These are phyloP conservation scores for Mrakia hoshinonis DNA, from an alignment of 768 basidiomycete species.

Conservation along the genomic window DNA sequence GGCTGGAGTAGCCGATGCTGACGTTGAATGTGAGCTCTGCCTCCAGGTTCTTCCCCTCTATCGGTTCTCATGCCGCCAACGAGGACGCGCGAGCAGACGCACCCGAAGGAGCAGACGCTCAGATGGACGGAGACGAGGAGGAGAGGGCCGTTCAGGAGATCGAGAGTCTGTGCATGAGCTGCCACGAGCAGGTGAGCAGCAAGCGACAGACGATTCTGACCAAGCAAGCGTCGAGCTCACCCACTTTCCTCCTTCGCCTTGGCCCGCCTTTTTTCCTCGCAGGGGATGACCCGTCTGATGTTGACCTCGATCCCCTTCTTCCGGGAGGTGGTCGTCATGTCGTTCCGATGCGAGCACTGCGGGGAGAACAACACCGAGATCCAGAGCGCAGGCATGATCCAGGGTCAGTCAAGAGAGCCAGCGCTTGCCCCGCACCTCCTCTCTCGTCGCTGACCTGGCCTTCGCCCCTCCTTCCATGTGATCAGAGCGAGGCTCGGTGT, in stretches of 20 bases:
- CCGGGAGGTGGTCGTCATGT: constrained; percentile 88
- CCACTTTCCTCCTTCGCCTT: background rate
- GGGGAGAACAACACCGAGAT: constrained; percentile 85
- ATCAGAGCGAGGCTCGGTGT: constrained; percentile 70
- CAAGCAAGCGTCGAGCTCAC: background rate
- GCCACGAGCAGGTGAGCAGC: constrained; percentile 67
- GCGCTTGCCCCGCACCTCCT: background rate
- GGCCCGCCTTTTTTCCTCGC: constrained; percentile 30
- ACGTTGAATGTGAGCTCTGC: too few relatives aligned
- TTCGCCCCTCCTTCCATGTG: background rate
- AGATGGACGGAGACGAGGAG: constrained; percentile 47
- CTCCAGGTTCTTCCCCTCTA: constrained; percentile 49
- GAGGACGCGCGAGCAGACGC: constrained; percentile 42
- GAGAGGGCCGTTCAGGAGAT: constrained; percentile 65
- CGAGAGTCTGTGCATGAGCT: constrained; percentile 89
- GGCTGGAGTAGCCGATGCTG: background rate
- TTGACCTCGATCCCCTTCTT: constrained; percentile 93
- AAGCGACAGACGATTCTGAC: background rate
- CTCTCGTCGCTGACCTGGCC: background rate
- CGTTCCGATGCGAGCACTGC: constrained; percentile 91
- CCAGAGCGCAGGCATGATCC: constrained; percentile 75
- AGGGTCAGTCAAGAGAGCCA: constrained; percentile 50
- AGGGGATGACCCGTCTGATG: constrained; percentile 82
- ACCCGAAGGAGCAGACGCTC: constrained; percentile 32
- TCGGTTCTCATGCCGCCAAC: constrained; percentile 51